Evolutionary conservation across 345 rosid genomes (phyloP).

Genomic region (Gossypium anomalum): DNA sequence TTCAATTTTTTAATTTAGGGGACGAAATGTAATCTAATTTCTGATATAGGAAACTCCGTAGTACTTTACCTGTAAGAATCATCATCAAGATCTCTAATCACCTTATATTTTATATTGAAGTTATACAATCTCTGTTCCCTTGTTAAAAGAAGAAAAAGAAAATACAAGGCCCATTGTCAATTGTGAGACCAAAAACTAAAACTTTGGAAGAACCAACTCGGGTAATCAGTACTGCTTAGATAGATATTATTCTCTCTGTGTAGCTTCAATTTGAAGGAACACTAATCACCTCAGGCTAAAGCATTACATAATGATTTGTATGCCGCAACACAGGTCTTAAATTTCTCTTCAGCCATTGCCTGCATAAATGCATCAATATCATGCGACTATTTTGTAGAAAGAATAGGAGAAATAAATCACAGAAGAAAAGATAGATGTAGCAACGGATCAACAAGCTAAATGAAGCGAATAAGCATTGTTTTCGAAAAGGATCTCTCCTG

Average conservation of each 20-base stretch:
- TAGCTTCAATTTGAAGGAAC: background rate
- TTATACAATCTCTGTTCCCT: background rate
- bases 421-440: no score
- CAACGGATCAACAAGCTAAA: background rate
- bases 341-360: constrained; percentile 82
- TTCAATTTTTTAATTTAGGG: fast-evolving
- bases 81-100: no score
- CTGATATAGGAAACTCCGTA: no score
- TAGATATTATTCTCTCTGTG: background rate
- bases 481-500: background rate
- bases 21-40: no score
- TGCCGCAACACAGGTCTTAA: constrained; percentile 68
- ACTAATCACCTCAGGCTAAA: constrained; percentile 28
- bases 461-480: background rate
- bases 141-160: background rate
- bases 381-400: no score
- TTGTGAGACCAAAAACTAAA: background rate
- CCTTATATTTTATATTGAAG: background rate
- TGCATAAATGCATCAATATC: constrained; percentile 25
- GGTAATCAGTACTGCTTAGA: background rate
- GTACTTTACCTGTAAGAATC: no score
- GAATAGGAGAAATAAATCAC: no score
- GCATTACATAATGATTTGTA: constrained; percentile 72
- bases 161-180: background rate
- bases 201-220: background rate